Base-by-base conservation (phyloP, 371 early-diverging fungal species). In the Zancudomyces culisetae region DNA sequence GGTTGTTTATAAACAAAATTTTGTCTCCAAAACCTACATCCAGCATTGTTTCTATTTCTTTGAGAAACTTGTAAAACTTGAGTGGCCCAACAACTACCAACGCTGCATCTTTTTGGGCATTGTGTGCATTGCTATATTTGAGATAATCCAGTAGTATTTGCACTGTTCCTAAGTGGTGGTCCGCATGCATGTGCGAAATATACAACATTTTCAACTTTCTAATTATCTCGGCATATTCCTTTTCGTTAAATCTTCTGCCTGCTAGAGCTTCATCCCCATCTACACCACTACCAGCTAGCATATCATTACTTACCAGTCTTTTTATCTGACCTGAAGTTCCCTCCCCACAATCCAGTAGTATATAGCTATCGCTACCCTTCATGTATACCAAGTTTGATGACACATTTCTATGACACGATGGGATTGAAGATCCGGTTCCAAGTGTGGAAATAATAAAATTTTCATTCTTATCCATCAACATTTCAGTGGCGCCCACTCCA, bases 161-260 rank as follows among this genome's bases (percentile, higher is more conserved):
- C 13, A 84, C 66, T 8, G 81, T 69, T n/a, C 99, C 99, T 27
- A 99, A 69, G 61, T 96, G 91, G 64, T 99, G 99, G 67, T 99
- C 99, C 26, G 98, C 98, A 69, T 98, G 98, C 63, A 95, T 70
- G 69, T 99, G 99, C 23, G 91, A 91, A 6, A 99, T 73, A 63
- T 90, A 93, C 43, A 67, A 21, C 19, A 83, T 66, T 48, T 70
- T 72, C 29, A 98, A 51, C 2, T 53, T 46, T 2, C 26, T 20
- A 26, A 78, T 30, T 43, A 66, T 55, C 53, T 62, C 42, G 39
- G 47, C 29, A 55, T 64, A 59, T 41, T 43, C 51, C 50, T 50
- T 54, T 10, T 53, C 24, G 6, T 8, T 4, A 43, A 62, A 43
- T 24, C 60, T 52, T 22, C 29, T 56, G 51, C 61, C 58, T 52